A percentile compares a stretch with the other conserved stretches of the same genome.
These are phyloP conservation scores for Coccomyxa sp. DNA, from an alignment of 139 green algal genomes.

Conservation along the genomic window DNA sequence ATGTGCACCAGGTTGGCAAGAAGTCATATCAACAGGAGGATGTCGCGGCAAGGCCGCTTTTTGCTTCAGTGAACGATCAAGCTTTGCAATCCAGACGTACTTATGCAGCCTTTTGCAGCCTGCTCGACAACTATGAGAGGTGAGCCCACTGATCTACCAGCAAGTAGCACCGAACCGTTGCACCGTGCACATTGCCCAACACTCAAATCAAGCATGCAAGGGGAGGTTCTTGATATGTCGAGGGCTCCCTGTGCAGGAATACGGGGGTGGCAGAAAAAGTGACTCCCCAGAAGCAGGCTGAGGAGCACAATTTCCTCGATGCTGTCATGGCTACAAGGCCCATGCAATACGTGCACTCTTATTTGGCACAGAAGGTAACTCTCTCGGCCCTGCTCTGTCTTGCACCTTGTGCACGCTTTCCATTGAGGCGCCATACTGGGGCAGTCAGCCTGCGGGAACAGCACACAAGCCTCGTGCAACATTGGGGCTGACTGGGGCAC, in stretches of 20 bases:
- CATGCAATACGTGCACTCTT: conserved; percentile 50
- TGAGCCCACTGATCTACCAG: conserved; percentile 2
- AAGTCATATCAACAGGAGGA: conserved; percentile 30
- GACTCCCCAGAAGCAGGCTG: conserved; percentile 26
- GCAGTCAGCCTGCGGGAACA: background rate
- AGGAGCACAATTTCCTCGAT: conserved; percentile 55
- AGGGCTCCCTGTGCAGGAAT: conserved; percentile 6
- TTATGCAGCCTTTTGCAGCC: conserved; percentile 47
- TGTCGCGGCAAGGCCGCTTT: conserved; percentile 40
- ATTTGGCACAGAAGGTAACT: conserved; percentile 32
- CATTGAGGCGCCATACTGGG: background rate
- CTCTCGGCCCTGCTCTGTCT: background rate
- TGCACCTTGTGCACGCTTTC: background rate
- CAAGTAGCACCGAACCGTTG: background rate
- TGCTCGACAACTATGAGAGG: conserved; percentile 65
- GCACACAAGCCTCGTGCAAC: background rate
- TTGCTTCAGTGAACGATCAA: conserved; percentile 36
- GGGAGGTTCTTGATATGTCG: background rate
- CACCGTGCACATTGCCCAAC: background rate
- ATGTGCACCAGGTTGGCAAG: conserved; percentile 34
- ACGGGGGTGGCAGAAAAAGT: conserved; percentile 28
- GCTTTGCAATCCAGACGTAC: conserved; percentile 39
- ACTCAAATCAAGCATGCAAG: background rate
- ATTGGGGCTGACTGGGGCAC: background rate
- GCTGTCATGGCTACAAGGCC: conserved; percentile 29